phyloP scores from a whole-genome alignment of 495 filamentous ascomycete genomes.

The Aspergillus funiculosus region DNA sequence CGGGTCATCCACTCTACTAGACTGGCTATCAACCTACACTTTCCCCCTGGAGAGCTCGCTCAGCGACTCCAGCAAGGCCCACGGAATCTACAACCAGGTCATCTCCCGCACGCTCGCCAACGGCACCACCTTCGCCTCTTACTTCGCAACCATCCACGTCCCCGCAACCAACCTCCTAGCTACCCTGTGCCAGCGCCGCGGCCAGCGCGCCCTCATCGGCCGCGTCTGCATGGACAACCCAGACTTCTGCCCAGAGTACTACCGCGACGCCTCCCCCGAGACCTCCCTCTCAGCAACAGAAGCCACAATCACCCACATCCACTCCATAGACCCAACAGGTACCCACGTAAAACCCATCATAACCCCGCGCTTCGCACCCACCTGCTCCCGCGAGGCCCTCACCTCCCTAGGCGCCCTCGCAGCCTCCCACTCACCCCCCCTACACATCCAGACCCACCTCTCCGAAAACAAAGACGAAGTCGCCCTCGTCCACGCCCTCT shows the following conservation, averaged over 20 bases:
- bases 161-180: conserved; percentile 82
- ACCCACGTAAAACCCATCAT: conserved; percentile 69
- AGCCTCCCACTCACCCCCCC: conserved; percentile 42
- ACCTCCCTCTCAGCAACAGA: conserved; percentile 51
- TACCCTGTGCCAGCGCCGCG: conserved; percentile 63
- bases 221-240: conserved; percentile 83
- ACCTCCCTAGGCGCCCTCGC: conserved; percentile 58
- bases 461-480: conserved; percentile 75
- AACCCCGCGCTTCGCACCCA: conserved; percentile 85
- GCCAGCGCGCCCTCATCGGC: conserved; percentile 87
- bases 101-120: conserved; percentile 74
- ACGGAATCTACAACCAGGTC: conserved; percentile 62
- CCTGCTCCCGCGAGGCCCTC: conserved; percentile 59
- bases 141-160: conserved; percentile 85
- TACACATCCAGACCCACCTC: conserved; percentile 87
- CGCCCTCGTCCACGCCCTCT: conserved; percentile 60
- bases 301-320: conserved; percentile 62
- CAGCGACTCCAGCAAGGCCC: conserved; percentile 37
- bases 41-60: conserved; percentile 84
- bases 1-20: conserved; percentile 78
- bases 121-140: conserved; percentile 85
- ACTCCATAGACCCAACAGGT: conserved; percentile 54
- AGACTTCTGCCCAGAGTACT: conserved; percentile 60
- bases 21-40: conserved; percentile 93
- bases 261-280: conserved; percentile 60